These are phyloP conservation scores for Penicillium chermesinum DNA, from an alignment of 495 filamentous ascomycete genomes.

Conservation along the genomic window DNA sequence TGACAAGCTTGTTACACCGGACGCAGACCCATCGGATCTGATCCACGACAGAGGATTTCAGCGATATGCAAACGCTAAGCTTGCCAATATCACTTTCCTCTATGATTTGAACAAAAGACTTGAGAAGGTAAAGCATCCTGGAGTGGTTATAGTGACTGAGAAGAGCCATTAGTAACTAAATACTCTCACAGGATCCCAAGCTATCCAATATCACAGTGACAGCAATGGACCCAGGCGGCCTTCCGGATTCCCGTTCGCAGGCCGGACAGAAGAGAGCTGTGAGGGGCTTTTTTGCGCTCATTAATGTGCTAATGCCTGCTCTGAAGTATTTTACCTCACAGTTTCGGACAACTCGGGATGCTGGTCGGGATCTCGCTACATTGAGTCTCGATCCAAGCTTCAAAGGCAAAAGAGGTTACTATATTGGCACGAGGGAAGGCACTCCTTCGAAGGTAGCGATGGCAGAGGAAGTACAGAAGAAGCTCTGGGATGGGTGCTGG, in stretches of 20 bases:
- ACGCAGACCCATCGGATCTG: constrained; percentile 13
- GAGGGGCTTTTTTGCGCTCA: constrained; percentile 4
- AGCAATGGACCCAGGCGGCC: constrained; percentile 25
- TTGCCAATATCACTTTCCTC: constrained; percentile 39
- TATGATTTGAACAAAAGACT: constrained; percentile 39
- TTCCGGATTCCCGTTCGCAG: constrained; percentile 18
- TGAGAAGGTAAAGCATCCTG: constrained; percentile 14
- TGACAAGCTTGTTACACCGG: constrained; percentile 24
- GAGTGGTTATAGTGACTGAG: too few species aligned
- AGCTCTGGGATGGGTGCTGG: constrained; percentile 21
- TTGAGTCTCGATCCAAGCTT: constrained; percentile 16
- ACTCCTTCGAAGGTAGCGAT: constrained; percentile 5
- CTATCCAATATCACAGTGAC: constrained; percentile 16
- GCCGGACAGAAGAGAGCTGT: constrained; percentile 9
- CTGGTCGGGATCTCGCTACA: constrained; percentile 17
- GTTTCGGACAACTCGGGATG: constrained; percentile 17
- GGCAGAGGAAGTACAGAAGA: constrained; percentile 6
- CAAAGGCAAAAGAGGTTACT: constrained; percentile 16
- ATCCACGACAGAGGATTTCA: constrained; percentile 38
- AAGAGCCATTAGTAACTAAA: not conserved
- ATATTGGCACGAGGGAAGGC: constrained; percentile 8
- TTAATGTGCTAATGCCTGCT: constrained; percentile 20
- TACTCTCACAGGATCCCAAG: constrained; percentile 13
- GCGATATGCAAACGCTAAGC: constrained; percentile 41
- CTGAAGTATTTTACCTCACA: constrained; percentile 29